Evolutionary conservation across 108 stramenopile species (phyloP).

Genomic region (Tribonema minus): DNA sequence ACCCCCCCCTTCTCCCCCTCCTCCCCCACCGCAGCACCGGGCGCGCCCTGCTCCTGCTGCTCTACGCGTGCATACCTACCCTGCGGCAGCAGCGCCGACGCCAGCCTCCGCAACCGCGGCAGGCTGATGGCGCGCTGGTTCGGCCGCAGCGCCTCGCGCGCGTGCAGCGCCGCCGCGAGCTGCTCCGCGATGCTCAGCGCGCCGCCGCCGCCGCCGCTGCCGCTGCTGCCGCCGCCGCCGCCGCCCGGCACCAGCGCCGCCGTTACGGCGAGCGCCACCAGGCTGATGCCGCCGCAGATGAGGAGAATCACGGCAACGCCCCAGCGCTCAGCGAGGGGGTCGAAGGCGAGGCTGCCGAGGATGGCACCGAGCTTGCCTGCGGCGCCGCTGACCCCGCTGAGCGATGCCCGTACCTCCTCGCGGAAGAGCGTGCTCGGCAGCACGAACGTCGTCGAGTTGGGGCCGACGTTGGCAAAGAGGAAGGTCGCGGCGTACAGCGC

Average conservation of each 20-base stretch:
- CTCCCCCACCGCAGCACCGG: too few relatives aligned
- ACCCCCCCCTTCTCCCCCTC: too few relatives aligned
- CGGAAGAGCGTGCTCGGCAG: constrained; percentile 61
- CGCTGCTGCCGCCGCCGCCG: not conserved
- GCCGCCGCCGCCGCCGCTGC: not conserved
- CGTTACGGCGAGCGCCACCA: too few relatives aligned
- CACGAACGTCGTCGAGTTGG: constrained; percentile 62
- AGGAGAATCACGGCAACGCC: constrained; percentile 13
- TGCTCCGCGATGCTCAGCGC: not conserved
- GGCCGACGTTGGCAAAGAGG: constrained; percentile 60
- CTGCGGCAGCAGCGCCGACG: too few relatives aligned
- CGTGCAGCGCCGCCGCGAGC: not conserved
- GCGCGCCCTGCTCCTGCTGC: too few relatives aligned
- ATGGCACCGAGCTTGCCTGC: constrained; percentile 54
- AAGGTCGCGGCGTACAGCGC: constrained; percentile 51
- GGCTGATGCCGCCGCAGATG: constrained; percentile 3
- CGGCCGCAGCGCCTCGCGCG: too few relatives aligned
- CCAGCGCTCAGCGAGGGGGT: constrained; percentile 18
- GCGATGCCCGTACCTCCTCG: constrained; percentile 50
- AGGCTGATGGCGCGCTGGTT: too few relatives aligned
- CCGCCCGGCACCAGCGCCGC: not conserved
- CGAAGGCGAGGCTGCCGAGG: constrained; percentile 12
- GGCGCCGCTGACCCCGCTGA: constrained; percentile 62
- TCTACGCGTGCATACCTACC: too few relatives aligned
- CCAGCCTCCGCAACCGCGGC: too few relatives aligned